Evolutionary conservation across 106 monocot species (phyloP), one percentile per base, ranked within the genome.

Genomic region (Dioscorea alata): DNA sequence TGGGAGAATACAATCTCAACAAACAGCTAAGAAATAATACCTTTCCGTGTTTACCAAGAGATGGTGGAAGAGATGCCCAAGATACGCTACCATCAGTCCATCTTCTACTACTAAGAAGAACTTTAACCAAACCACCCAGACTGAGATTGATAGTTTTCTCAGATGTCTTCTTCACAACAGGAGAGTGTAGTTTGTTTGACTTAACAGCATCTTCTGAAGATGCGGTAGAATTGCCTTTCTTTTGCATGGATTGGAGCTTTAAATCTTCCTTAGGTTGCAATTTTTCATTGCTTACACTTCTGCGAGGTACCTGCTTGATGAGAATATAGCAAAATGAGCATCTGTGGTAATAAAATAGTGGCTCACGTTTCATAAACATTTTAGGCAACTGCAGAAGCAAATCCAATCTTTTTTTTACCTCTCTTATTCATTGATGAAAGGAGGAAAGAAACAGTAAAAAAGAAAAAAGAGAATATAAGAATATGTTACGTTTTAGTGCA

Each of bases 1-100:
- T 42, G 42, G 4, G 5, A 42, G 6, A 6, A 42, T 42, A 42
- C 6, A 42, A 42, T 42, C 10, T 42, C 42, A 3, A 42, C 42
- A 0, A 42, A 42, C 42, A 42, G 10, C 42, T 42, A 42, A 2
- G 32, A 17, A 52, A 62, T 61, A 35, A 69, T 81, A 87, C 90
- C 90, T 91, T 91, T 69, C 90, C 90, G 68, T 87, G 70, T 64
- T 79, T 91, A 60, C 71, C 50, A 12, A 91, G 73, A 66, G 90
- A 72, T 4, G 79, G 60, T 31, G 84, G 84, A 53, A 91, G 76
- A 42, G 81, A 76, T 28, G 81, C 69, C 90, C 90, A 91, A 13
- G 84, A 86, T 61, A 79, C 67, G 66, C 80, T 76, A 6, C 70
- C 72, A 71, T 86, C 84, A 48, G 84, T 84, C 81, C 75, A 73